Evolutionary conservation across 306 rosid genomes (phyloP).

Genomic region (Rosa chinensis): DNA sequence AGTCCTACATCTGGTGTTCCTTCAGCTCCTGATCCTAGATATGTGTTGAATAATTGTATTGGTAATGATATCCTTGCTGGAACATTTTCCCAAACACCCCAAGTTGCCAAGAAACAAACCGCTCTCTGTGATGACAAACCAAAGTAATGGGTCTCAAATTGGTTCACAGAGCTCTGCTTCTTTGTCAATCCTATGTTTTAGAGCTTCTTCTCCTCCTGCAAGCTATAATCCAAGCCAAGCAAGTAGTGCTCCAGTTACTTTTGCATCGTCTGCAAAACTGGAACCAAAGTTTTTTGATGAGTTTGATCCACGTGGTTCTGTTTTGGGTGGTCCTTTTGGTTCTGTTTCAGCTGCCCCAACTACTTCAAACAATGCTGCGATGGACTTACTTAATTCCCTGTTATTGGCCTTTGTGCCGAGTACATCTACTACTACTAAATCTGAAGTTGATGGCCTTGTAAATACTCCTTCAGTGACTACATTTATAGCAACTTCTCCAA

Average conservation of each 20-base stretch:
- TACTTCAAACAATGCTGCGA: slow-evolving; percentile 55
- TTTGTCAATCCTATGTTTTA: too few relatives aligned
- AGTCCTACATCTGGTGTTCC: too few relatives aligned
- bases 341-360: slow-evolving; percentile 58
- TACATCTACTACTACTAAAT: slow-evolving; percentile 39
- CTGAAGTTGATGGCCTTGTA: slow-evolving; percentile 38
- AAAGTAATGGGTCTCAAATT: too few relatives aligned
- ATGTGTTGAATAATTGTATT: too few relatives aligned
- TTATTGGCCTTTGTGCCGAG: slow-evolving; percentile 70
- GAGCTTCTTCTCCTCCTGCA: slow-evolving; percentile 3
- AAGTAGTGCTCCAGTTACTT: slow-evolving; percentile 33
- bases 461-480: slow-evolving; percentile 45
- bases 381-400: slow-evolving; percentile 77
- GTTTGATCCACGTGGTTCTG: slow-evolving; percentile 84
- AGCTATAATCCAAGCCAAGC: slow-evolving; percentile 48
- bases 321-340: slow-evolving; percentile 73
- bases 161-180: too few relatives aligned
- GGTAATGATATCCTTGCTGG: too few relatives aligned
- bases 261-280: slow-evolving; percentile 44
- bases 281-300: slow-evolving; percentile 63
- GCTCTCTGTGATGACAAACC: too few relatives aligned
- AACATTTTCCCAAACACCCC: too few relatives aligned
- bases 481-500: slow-evolving; percentile 40
- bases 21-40: too few relatives aligned
- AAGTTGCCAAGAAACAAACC: too few relatives aligned